Evolutionary conservation across 345 rosid species (phyloP).

Genomic region (Citrus reticulata): DNA sequence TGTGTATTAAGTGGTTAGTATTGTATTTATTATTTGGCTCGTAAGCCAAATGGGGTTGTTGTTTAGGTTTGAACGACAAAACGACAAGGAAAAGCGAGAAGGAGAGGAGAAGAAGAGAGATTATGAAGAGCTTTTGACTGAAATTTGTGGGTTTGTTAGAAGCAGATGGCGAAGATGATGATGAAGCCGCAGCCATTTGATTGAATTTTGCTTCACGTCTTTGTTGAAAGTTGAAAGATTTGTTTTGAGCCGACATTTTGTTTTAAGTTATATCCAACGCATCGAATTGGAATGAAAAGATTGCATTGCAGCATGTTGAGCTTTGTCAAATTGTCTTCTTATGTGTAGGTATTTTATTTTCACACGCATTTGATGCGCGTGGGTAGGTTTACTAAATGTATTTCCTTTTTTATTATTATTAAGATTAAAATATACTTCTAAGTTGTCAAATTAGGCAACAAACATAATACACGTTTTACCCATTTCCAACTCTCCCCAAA

Average conservation of each 20-base stretch:
- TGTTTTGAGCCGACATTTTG: not conserved
- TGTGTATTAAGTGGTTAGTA: slow-evolving; percentile 1
- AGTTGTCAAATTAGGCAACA: too few species aligned
- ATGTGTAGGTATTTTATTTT: too few species aligned
- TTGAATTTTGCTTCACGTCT: not conserved
- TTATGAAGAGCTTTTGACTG: slow-evolving; percentile 30
- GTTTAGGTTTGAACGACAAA: slow-evolving; percentile 24
- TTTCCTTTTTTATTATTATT: too few species aligned
- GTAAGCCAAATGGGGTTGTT: not conserved
- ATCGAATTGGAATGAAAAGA: too few species aligned
- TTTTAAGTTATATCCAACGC: too few species aligned
- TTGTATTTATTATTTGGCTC: not conserved
- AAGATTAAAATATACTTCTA: too few species aligned
- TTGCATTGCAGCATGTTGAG: too few species aligned
- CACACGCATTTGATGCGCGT: slow-evolving; percentile 8
- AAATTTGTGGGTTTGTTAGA: slow-evolving; percentile 23
- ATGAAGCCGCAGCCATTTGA: not conserved
- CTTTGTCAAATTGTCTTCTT: too few species aligned
- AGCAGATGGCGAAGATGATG: not conserved
- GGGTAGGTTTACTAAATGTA: not conserved
- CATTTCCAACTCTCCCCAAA: too few species aligned
- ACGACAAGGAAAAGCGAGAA: slow-evolving; percentile 30
- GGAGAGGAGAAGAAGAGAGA: slow-evolving; percentile 43
- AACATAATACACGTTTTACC: too few species aligned
- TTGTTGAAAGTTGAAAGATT: slow-evolving; percentile 12